Conservation (phyloP, 106 monocot genomes). For the Dactylorhiza incarnata region DNA sequence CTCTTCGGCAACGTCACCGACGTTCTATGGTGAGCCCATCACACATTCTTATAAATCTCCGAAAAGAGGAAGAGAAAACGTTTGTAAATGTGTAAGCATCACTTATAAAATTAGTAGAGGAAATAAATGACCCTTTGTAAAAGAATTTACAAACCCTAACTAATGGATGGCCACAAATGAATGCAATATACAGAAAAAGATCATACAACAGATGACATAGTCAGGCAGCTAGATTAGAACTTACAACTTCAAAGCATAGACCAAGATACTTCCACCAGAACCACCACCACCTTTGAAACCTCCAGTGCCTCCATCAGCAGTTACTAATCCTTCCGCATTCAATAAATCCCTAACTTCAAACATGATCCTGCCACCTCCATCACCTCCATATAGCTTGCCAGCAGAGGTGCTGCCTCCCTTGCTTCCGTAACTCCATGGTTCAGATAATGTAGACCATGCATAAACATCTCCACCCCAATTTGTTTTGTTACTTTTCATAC, state of each 20-base stretch:
- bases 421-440: constrained; percentile 95
- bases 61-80: not conserved
- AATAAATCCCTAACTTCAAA: constrained; percentile 41
- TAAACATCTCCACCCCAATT: constrained; percentile 99
- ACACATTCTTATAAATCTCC: not conserved
- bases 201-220: not conserved
- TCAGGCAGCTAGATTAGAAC: constrained; percentile 8
- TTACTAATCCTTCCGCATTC: constrained; percentile 54
- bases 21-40: too few species aligned
- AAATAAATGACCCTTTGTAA: not conserved
- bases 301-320: constrained; percentile 74
- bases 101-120: not conserved
- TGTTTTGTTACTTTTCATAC: constrained; percentile 65
- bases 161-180: not conserved
- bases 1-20: too few species aligned
- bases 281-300: constrained; percentile 74
- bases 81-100: not conserved
- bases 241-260: constrained; percentile 79
- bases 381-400: constrained; percentile 52
- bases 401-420: constrained; percentile 67
- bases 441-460: constrained; percentile 77
- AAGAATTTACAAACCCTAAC: not conserved
- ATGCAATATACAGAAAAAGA: not conserved
- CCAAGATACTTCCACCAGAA: constrained; percentile 84
- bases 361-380: constrained; percentile 77